Base-by-base conservation (phyloP, 164 flowering plant species). In the Nymphaea thermarum region DNA sequence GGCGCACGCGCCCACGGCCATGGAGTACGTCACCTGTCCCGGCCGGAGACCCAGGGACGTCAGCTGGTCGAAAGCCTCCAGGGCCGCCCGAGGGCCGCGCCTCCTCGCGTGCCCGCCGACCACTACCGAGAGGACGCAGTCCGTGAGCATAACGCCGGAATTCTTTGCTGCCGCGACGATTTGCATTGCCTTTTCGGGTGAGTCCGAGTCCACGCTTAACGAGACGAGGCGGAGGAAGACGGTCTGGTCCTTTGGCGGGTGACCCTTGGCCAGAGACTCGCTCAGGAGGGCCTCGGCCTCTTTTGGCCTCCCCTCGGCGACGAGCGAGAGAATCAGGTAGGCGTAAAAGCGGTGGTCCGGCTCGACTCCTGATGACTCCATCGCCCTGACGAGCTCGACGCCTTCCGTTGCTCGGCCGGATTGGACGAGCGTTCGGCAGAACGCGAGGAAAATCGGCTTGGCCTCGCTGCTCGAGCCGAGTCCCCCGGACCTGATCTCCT, bases 21-120 rank as follows among this genome's bases (percentile, higher is more conserved):
- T 83, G 14, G 98, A 87, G 65, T 80, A 89, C 10, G 91, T 87
- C 63, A 92, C 98, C 72, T 92, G 96, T 6, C 96, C 96, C 2
- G 98, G 88, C 68, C 82, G 82, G 71, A 82, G 82, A 3, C 83
- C 88, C 16, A 75, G 71, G 0, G 66, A 43, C 6, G 77, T 55
- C 42, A 89, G 68, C 59, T 83, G 76, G 6, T 84, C 82, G 64
- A 81, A 92, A 4, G 83, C 86, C 42, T 64, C 70, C 16, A 75
- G 66, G 4, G 88, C 83, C 7, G 74, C 71, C 51, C 25, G 53
- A 42, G 68, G 72, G 57, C 94, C 86, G 73, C 86, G 76, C 70
- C 71, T 82, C 69, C 76, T 87, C 4, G 81, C 72, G 65, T 76
- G 88, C 3, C 92, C 91, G 73, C 84, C 89, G 16, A 89, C 73